Evolutionary conservation across 176 grass and related monocot species (phyloP), one percentile per base, ranked within the genome.

Genomic region (Rhynchospora breviuscula): DNA sequence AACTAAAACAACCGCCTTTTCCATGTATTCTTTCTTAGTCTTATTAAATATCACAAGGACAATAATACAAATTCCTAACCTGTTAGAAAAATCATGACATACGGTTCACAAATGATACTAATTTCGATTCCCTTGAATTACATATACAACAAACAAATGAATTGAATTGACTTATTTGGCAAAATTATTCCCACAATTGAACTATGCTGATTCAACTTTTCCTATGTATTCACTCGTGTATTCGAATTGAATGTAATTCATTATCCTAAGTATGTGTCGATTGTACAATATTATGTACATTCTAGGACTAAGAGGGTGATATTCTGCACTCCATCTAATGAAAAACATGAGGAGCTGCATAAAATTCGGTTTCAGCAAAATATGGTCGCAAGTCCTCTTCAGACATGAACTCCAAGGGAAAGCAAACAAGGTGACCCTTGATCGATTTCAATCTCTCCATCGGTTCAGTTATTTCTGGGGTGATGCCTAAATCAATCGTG

Each of bases 381-480:
- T 67, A 87, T 6, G 94, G 94, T 83, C 91, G 87, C 87, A 97
- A 85, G 43, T 97, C 91, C 84, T 97, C 94, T 70, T 88, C 79
- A 66, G 87, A 87, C 94, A 97, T 93, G 80, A 97, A 97, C 26
- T 93, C 69, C 65, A 97, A 78, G 3, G 94, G 89, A 79, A 97
- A 97, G 35, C 71, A 85, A 85, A 97, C 94, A 64, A 97, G 85
- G 78, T 89, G 85, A 56, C 91, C 94, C 63, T 80, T 79, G 12
- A 97, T 65, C 0, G 84, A 87, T 46, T 90, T 59, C 73, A 95
- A 82, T 68, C 62, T 80, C 64, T 92, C 82, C 48, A 84, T 65
- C 17, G 88, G 86, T 45, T 81, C 93, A 52, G 63, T n/a, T 33
- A 78, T 81, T 59, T 80, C 78, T 49, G 84, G 46, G 56, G 88